Percentiles rank a stretch among this genome's conserved stretches.
phyloP scores from a whole-genome alignment of 305 asterid species.

The Ruellia speciosa region DNA sequence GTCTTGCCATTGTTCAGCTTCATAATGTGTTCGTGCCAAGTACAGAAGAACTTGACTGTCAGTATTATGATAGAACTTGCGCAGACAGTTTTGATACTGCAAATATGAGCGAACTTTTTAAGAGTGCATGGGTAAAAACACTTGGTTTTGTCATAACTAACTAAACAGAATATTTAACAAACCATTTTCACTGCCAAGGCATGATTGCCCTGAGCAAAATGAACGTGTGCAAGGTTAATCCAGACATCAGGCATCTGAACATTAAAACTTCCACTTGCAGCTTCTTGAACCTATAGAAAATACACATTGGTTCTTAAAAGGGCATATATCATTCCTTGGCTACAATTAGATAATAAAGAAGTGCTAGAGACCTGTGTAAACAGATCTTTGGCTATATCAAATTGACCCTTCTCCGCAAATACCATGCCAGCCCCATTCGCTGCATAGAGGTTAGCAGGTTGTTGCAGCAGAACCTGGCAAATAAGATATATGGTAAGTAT shows the following conservation, averaged over 20 bases:
- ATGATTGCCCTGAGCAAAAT: slow-evolving; percentile 95
- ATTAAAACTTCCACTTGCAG: slow-evolving; percentile 87
- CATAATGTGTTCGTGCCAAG: slow-evolving; percentile 96
- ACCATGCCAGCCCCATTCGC: slow-evolving; percentile 99
- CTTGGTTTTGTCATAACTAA: slow-evolving; percentile 15
- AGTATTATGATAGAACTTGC: slow-evolving; percentile 76
- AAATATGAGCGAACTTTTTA: slow-evolving; percentile 21
- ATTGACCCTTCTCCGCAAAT: slow-evolving; percentile 91
- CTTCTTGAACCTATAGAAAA: slow-evolving; percentile 86
- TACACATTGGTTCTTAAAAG: not conserved
- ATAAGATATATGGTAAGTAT: slow-evolving; percentile 2
- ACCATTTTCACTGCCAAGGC: slow-evolving; percentile 97
- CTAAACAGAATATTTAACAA: slow-evolving; percentile 16
- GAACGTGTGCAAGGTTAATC: slow-evolving; percentile 97
- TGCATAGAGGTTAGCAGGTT: slow-evolving; percentile 85
- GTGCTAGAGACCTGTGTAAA: slow-evolving; percentile 76
- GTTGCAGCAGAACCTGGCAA: slow-evolving; percentile 77
- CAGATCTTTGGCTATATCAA: slow-evolving; percentile 92
- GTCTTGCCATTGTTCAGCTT: slow-evolving; percentile 99
- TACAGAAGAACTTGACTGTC: slow-evolving; percentile 95
- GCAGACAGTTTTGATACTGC: slow-evolving; percentile 95
- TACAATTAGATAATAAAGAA: slow-evolving; percentile 18
- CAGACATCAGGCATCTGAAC: slow-evolving; percentile 97
- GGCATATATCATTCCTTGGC: slow-evolving; percentile 12
- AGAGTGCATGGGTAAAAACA: slow-evolving; percentile 14